A percentile compares a stretch with the other conserved stretches of the same genome.
Evolutionary conservation across 495 filamentous ascomycete genomes (phyloP).

Genomic region (Usnea hakonensis): DNA sequence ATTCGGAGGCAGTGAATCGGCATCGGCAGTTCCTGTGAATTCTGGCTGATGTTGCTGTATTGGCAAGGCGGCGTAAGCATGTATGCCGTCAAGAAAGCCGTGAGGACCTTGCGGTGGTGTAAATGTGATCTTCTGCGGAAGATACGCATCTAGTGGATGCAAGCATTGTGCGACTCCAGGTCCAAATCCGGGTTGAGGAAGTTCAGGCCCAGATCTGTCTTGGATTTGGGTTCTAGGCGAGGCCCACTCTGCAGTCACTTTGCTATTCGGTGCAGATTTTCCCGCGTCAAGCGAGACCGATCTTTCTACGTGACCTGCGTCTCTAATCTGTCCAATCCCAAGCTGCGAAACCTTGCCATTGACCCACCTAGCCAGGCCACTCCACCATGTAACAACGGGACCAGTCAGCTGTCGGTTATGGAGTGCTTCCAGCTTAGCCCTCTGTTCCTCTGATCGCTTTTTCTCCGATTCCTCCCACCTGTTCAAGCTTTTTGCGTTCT

Average conservation of each 20-base stretch:
- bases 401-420: constrained; percentile 81
- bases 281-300: constrained; percentile 11
- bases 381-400: constrained; percentile 89
- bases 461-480: constrained; percentile 91
- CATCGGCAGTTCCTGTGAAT: constrained; percentile 13
- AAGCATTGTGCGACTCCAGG: background rate
- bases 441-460: constrained; percentile 71
- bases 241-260: background rate
- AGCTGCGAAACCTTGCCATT: constrained; percentile 70
- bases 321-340: constrained; percentile 43
- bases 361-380: constrained; percentile 69
- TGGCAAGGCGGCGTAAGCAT: constrained; percentile 30
- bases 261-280: background rate
- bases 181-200: background rate
- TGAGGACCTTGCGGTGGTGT: constrained; percentile 16
- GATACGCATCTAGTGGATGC: background rate
- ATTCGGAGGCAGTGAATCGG: constrained; percentile 4
- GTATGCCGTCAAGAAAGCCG: constrained; percentile 30
- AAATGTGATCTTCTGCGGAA: constrained; percentile 10
- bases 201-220: background rate
- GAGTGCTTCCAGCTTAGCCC: constrained; percentile 71
- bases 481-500: constrained; percentile 85
- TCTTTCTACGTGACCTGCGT: constrained; percentile 20
- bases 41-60: constrained; percentile 15
- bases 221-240: background rate